These are phyloP conservation scores for Penicillium sp. DNA, from an alignment of 2,329 filamentous ascomycete species.

Conservation along the genomic window DNA sequence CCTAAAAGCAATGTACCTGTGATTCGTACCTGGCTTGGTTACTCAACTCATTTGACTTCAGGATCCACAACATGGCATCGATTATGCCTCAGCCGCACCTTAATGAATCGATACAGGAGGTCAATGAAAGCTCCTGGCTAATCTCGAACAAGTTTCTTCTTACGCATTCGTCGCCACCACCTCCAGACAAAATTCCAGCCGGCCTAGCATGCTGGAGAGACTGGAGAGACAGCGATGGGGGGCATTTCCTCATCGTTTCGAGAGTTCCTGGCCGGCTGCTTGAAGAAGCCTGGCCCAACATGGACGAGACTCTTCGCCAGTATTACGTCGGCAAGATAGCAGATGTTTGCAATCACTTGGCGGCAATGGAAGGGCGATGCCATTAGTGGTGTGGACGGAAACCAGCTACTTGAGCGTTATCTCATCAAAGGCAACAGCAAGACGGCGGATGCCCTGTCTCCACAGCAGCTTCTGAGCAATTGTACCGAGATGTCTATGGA, in stretches of 20 bases:
- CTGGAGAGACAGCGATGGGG: slow-evolving; percentile 10
- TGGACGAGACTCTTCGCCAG: slow-evolving; percentile 9
- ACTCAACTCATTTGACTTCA: slow-evolving; percentile 2
- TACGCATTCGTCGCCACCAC: slow-evolving; percentile 4
- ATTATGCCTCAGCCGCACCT: slow-evolving; percentile 7
- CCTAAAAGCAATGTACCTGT: too few relatives aligned
- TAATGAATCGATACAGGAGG: slow-evolving; percentile 10
- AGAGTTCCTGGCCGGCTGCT: slow-evolving; percentile 9
- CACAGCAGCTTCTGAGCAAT: slow-evolving; percentile 7
- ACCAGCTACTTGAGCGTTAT: slow-evolving; percentile 9
- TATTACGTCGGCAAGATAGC: slow-evolving; percentile 10
- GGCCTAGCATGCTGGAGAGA: slow-evolving; percentile 8
- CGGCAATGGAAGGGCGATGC: slow-evolving; percentile 2
- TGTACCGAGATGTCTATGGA: slow-evolving; percentile 11
- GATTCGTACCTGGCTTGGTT: too few relatives aligned
- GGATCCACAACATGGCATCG: slow-evolving; percentile 4
- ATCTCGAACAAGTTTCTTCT: slow-evolving; percentile 10
- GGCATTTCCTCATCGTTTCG: slow-evolving; percentile 7
- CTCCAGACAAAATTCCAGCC: slow-evolving; percentile 6
- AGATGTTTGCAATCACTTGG: slow-evolving; percentile 2
- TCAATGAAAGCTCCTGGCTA: slow-evolving; percentile 10
- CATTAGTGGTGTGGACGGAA: slow-evolving; percentile 8
- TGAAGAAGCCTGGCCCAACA: slow-evolving; percentile 10
- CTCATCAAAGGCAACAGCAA: slow-evolving; percentile 8
- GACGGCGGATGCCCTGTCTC: slow-evolving; percentile 7